phyloP scores from a whole-genome alignment of 2,329 filamentous ascomycete genomes.

The Aureobasidium sp. region DNA sequence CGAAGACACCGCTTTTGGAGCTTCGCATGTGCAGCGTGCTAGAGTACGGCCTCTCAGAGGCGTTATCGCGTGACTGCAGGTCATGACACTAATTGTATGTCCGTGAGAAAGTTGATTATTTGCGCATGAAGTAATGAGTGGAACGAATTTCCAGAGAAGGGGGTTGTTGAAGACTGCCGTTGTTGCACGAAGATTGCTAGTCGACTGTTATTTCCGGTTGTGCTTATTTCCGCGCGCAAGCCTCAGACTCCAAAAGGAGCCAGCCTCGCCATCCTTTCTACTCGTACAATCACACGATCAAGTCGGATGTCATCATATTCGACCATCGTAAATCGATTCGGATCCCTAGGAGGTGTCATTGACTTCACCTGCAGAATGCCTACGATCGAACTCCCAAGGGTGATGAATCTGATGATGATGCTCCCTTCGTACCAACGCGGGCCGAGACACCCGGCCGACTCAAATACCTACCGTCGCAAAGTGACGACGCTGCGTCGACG shows the following conservation, averaged over 20 bases:
- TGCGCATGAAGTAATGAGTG: too few relatives aligned
- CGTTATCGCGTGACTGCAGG: too few relatives aligned
- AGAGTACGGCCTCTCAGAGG: too few relatives aligned
- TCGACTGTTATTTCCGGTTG: not conserved
- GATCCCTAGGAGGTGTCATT: not conserved
- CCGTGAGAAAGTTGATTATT: too few relatives aligned
- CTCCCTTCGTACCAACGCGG: not conserved
- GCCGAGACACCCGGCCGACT: not conserved
- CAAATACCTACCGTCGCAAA: not conserved
- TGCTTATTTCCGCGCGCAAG: not conserved
- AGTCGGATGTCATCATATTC: not conserved
- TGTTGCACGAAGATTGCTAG: not conserved
- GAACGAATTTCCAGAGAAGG: too few relatives aligned
- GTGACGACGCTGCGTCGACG: not conserved
- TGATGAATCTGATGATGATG: not conserved
- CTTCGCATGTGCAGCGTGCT: too few relatives aligned
- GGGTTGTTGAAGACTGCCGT: too few relatives aligned
- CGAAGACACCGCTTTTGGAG: too few relatives aligned
- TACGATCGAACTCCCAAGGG: not conserved
- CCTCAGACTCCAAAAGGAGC: not conserved
- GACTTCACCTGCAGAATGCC: not conserved
- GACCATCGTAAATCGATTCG: not conserved
- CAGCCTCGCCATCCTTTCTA: not conserved
- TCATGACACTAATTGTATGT: too few relatives aligned
- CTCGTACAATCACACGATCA: too few relatives aligned